phyloP scores from a whole-genome alignment of 495 filamentous ascomycete species.

The Tuber umbilicatum region DNA sequence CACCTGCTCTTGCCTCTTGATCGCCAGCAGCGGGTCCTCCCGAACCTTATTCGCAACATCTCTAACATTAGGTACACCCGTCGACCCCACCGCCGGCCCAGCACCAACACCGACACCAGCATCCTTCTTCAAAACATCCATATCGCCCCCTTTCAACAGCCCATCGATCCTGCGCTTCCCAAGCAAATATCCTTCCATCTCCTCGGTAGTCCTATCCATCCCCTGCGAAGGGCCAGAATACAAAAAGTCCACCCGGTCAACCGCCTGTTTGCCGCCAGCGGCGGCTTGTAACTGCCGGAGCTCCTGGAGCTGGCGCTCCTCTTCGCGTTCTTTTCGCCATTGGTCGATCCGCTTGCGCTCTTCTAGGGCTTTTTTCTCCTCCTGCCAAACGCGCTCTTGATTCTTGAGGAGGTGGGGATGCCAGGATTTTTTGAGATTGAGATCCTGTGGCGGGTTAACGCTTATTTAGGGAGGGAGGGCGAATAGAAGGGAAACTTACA shows the following conservation, averaged over 20 bases:
- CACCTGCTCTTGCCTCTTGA: conserved; percentile 86
- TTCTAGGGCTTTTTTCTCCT: conserved; percentile 87
- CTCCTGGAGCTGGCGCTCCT: conserved; percentile 89
- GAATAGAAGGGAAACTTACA: conserved; percentile 23
- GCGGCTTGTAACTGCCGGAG: conserved; percentile 84
- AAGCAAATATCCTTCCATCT: conserved; percentile 87
- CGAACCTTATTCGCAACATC: conserved; percentile 79
- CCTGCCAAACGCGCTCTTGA: conserved; percentile 73
- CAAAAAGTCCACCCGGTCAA: conserved; percentile 93
- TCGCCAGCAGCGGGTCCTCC: conserved; percentile 82
- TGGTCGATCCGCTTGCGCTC: conserved; percentile 88
- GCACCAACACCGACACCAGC: conserved; percentile 54
- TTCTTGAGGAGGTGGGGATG: conserved; percentile 79
- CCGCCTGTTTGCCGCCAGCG: conserved; percentile 66
- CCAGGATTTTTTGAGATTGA: conserved; percentile 98
- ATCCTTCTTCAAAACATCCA: conserved; percentile 74
- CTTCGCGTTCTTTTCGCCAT: conserved; percentile 80
- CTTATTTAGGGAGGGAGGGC: neutral
- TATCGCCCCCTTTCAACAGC: conserved; percentile 75
- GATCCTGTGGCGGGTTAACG: conserved; percentile 48
- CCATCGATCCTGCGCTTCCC: conserved; percentile 88
- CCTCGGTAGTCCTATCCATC: conserved; percentile 73
- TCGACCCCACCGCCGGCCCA: conserved; percentile 51
- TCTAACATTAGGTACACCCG: conserved; percentile 57
- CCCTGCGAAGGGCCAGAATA: conserved; percentile 80